Evolutionary conservation across 768 basidiomycete genomes (phyloP), one percentile per base, ranked within the genome.

Genomic region (Termitomyces sp.): DNA sequence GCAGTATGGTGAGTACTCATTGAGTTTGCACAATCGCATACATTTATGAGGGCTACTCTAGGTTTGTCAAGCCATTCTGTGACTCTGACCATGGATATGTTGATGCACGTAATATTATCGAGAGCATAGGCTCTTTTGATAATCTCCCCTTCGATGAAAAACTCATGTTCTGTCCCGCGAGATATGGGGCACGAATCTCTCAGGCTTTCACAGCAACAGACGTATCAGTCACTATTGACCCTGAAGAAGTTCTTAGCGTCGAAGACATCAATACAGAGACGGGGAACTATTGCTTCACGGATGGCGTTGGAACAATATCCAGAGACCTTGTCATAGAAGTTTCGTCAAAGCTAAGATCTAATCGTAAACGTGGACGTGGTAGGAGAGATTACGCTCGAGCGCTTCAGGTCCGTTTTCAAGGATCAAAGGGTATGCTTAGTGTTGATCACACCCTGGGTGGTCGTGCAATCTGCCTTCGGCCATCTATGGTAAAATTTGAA

Each of bases 161-260:
- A 0, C 71, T 88, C 9, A 80, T 77, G n/a, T 71, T 69, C 51
- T 87, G 85, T 59, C 87, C 87, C 3, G 86, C 87, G 22, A 77
- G 87, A 54, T 88, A 85, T 67, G 88, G 80, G 0, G 89, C 89
- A 3, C 75, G 89, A 18, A 76, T 90, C 33, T 85, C 86, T 5
- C 87, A 85, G 65, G 86, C 86, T 0, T 91, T 90, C 67, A 89
- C 88, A 1, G 80, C 87, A 1, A 91, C 88, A 0, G 86, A 90
- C 60, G 71, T 76, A 22, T 75, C 82, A 0, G 81, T 83, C 3
- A 65, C 82, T 33, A 68, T 81, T 14, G 61, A 71, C 20, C 64
- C 77, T 0, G 71, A 76, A n/a, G 83, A 88, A 66, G 78, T 87
- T 28, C 63, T 76, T 36, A n/a, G 60, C 1, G 48, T 70, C 0